These are phyloP conservation scores for Diospyros lotus DNA, from an alignment of 148 eudicot genomes.

Conservation along the genomic window DNA sequence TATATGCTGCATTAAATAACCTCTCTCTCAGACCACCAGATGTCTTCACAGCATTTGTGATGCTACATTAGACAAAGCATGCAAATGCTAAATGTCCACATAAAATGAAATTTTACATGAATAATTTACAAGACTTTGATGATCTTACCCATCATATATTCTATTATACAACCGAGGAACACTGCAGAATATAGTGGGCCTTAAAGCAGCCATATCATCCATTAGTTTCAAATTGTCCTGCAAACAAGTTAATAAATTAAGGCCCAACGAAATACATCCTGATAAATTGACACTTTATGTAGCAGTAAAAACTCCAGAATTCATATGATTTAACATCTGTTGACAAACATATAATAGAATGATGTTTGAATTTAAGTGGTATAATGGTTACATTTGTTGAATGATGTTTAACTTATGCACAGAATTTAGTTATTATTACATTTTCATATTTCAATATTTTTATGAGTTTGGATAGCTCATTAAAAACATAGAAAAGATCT, in stretches of 20 bases:
- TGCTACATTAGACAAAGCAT: conserved; percentile 30
- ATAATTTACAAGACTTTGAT: neutral
- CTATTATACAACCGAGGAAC: conserved; percentile 91
- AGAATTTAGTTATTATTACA: too few species aligned
- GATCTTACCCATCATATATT: conserved; percentile 78
- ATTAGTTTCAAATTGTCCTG: conserved; percentile 87
- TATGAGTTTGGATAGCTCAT: too few species aligned
- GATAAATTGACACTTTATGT: neutral
- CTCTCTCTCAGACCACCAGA: conserved; percentile 73
- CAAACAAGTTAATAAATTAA: conserved; percentile 3
- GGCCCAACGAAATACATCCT: neutral
- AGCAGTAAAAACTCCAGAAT: neutral
- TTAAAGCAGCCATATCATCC: conserved; percentile 77
- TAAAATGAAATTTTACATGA: neutral
- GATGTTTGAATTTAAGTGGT: too few species aligned
- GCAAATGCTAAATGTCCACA: conserved; percentile 6
- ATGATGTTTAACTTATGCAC: too few species aligned
- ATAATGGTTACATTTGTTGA: too few species aligned
- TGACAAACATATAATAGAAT: too few species aligned
- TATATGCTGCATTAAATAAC: conserved; percentile 70
- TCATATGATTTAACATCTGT: neutral
- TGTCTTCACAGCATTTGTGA: conserved; percentile 68
- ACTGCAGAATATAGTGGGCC: conserved; percentile 86
- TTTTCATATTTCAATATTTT: too few species aligned
- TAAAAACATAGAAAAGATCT: too few species aligned